A percentile compares a stretch with the other conserved stretches of the same genome.
Conservation (phyloP, 2,329 filamentous ascomycete species). For the Annulohypoxylon truncatum region DNA sequence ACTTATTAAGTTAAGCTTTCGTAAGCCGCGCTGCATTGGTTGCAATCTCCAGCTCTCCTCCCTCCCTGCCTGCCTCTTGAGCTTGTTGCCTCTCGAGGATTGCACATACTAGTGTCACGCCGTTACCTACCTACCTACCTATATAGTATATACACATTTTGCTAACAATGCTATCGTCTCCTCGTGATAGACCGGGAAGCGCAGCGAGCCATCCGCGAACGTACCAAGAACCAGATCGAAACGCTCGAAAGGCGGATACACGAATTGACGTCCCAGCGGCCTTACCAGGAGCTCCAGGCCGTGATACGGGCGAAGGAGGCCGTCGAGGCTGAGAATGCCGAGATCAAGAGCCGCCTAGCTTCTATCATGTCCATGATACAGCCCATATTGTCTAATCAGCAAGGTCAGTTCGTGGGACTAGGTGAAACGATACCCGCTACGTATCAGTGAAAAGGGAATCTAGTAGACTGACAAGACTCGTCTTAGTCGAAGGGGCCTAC, state of each 20-base stretch:
- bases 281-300: conserved; percentile 84
- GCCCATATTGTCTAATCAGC: conserved; percentile 60
- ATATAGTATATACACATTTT: conserved; percentile 1
- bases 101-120: background rate
- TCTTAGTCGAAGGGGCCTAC: conserved; percentile 49
- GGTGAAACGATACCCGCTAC: background rate
- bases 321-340: conserved; percentile 81
- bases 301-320: conserved; percentile 80
- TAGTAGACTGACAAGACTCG: conserved; percentile 19
- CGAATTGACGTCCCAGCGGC: conserved; percentile 82
- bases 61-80: background rate
- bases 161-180: conserved; percentile 24
- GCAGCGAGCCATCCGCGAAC: conserved; percentile 84
- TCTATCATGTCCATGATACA: conserved; percentile 73
- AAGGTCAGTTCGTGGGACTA: conserved; percentile 41
- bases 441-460: background rate
- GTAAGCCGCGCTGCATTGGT: conserved; percentile 14
- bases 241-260: conserved; percentile 76
- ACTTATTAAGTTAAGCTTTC: background rate
- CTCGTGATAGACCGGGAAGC: conserved; percentile 77
- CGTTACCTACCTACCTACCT: background rate
- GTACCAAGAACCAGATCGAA: conserved; percentile 84
- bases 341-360: conserved; percentile 76
- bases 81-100: background rate
- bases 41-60: background rate